Evolutionary conservation across 164 flowering plant genomes (phyloP).

Genomic region (Tinospora cordifolia): DNA sequence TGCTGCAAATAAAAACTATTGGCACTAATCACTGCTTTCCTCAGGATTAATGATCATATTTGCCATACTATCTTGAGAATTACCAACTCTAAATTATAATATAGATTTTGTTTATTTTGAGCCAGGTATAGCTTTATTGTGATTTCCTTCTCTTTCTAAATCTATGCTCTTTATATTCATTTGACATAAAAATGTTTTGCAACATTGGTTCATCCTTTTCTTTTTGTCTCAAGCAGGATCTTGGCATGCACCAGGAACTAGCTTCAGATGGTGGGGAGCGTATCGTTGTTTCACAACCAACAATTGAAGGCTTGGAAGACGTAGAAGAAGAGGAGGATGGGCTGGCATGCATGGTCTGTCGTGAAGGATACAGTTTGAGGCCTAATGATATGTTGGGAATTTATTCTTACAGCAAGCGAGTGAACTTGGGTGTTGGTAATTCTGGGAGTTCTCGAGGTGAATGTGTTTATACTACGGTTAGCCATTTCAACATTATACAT

Average conservation of each 20-base stretch:
- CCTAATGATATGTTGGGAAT: conserved; percentile 87
- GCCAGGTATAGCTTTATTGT: background rate
- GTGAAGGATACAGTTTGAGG: conserved; percentile 94
- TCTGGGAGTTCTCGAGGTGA: conserved; percentile 89
- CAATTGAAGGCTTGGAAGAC: conserved; percentile 89
- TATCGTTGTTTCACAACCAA: conserved; percentile 66
- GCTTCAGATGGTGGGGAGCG: conserved; percentile 90
- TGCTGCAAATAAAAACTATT: background rate
- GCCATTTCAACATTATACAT: conserved; percentile 95
- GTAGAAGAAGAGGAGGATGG: conserved; percentile 96
- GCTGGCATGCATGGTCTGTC: conserved; percentile 96
- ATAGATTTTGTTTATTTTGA: background rate
- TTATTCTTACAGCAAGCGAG: conserved; percentile 91
- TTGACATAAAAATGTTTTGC: background rate
- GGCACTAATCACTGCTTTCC: background rate
- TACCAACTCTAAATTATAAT: background rate
- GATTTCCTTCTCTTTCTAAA: background rate
- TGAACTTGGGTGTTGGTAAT: conserved; percentile 72
- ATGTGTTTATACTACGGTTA: conserved; percentile 94
- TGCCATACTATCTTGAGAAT: background rate
- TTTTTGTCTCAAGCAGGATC: conserved; percentile 41
- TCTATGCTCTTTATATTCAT: background rate
- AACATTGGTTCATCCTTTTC: conserved; percentile 3
- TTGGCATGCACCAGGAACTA: conserved; percentile 81
- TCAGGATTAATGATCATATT: background rate